These are phyloP conservation scores for Pholiota adiposa DNA, from an alignment of 1,284 basidiomycete species.

Conservation along the genomic window DNA sequence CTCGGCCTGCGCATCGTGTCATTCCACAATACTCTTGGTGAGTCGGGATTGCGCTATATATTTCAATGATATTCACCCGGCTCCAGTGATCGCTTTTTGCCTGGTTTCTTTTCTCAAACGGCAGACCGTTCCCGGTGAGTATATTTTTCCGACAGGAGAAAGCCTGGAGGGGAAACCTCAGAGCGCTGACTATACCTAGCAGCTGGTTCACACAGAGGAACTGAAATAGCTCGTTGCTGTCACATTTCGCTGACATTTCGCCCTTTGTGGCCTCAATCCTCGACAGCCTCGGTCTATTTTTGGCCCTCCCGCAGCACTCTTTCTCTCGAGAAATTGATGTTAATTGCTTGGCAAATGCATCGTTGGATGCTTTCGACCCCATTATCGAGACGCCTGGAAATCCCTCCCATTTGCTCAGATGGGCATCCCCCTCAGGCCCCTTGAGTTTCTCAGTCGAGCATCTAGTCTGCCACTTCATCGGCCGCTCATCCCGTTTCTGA, in stretches of 20 bases:
- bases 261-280: slow-evolving; percentile 1
- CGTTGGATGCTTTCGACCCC: slow-evolving; percentile 4
- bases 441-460: slow-evolving; percentile 12
- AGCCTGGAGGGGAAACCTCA: not conserved
- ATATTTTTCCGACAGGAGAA: slow-evolving; percentile 2
- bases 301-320: slow-evolving; percentile 19
- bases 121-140: slow-evolving; percentile 8
- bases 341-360: slow-evolving; percentile 19
- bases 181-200: slow-evolving; percentile 2
- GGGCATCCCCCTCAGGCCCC: slow-evolving; percentile 1
- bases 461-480: slow-evolving; percentile 12
- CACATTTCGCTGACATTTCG: slow-evolving; percentile 7
- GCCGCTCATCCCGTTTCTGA: slow-evolving; percentile 24
- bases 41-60: not conserved
- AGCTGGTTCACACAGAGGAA: slow-evolving; percentile 11
- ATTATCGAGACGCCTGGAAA: slow-evolving; percentile 2
- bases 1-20: too few species aligned
- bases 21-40: too few species aligned
- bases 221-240: slow-evolving; percentile 12
- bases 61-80: not conserved
- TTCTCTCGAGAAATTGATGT: slow-evolving; percentile 14
- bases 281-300: slow-evolving; percentile 11
- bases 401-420: not conserved
- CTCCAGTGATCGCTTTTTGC: not conserved
- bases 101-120: not conserved